Percentiles rank a stretch among this genome's conserved stretches.
Conservation (phyloP, 78 protist genomes). For the Monosiga brevicollis region DNA sequence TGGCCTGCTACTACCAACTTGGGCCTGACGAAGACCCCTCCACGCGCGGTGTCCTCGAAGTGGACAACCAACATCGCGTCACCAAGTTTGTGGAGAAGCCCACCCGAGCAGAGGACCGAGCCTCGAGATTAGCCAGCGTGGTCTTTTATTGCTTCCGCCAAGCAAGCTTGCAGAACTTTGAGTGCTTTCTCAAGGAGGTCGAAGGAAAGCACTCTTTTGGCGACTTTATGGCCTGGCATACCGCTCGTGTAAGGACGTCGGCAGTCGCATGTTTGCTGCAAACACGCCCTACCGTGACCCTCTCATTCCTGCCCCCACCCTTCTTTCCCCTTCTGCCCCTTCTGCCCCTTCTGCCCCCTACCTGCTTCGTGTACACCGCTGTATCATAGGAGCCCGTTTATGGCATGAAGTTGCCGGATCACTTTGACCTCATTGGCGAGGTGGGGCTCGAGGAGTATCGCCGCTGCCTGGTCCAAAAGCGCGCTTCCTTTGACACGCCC, state of each 20-base stretch:
- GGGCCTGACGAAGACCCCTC: not conserved
- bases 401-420: constrained; percentile 13
- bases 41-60: constrained; percentile 5
- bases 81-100: constrained; percentile 3
- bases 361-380: too few species aligned
- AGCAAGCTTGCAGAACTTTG: too few species aligned
- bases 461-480: not conserved
- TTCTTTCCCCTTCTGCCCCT: too few species aligned
- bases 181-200: too few species aligned
- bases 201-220: too few species aligned
- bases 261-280: too few species aligned
- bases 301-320: too few species aligned
- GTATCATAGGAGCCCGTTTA: not conserved
- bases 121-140: not conserved
- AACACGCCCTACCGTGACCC: too few species aligned
- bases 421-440: constrained; percentile 5
- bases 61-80: not conserved
- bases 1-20: constrained; percentile 1
- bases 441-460: not conserved
- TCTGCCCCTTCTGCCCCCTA: too few species aligned
- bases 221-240: too few species aligned
- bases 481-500: too few species aligned
- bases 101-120: not conserved
- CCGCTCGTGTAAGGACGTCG: too few species aligned
- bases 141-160: not conserved